These are phyloP conservation scores for Platanthera guangdongensis DNA, from an alignment of 106 monocot genomes.

Conservation along the genomic window DNA sequence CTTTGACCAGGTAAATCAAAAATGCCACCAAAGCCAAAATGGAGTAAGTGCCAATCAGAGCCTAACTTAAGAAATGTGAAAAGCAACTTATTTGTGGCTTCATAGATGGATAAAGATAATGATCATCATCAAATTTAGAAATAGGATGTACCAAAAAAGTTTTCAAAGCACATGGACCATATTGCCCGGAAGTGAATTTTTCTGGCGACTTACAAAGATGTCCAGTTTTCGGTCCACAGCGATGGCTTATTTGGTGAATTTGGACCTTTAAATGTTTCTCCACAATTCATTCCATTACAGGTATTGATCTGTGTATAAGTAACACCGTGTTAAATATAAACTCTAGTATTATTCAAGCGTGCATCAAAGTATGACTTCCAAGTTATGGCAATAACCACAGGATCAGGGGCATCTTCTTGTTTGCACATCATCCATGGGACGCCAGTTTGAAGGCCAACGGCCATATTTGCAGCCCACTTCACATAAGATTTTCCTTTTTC, in stretches of 20 bases:
- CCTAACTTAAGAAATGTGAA: no score
- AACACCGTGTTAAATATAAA: neutral
- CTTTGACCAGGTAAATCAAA: no score
- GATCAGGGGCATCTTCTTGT: slow-evolving; percentile 84
- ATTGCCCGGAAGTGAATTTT: no score
- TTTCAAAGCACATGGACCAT: no score
- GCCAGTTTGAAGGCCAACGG: slow-evolving; percentile 62
- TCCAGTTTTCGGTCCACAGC: slow-evolving; percentile 97
- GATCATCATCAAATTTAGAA: no score
- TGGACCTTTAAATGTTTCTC: slow-evolving; percentile 70
- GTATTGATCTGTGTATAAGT: slow-evolving; percentile 54
- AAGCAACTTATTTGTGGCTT: no score
- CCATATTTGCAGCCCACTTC: slow-evolving; percentile 81
- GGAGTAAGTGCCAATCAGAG: no score
- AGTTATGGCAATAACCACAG: slow-evolving; percentile 42
- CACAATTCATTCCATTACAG: slow-evolving; percentile 80
- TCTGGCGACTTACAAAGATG: slow-evolving; percentile 34
- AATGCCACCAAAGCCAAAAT: no score
- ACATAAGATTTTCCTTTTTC: slow-evolving; percentile 59
- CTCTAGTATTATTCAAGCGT: neutral
- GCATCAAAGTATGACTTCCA: neutral
- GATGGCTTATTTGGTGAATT: slow-evolving; percentile 86
- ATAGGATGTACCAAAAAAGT: no score
- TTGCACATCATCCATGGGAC: slow-evolving; percentile 99
- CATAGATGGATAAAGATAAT: no score